Base-by-base conservation (phyloP, 2,329 filamentous ascomycete species). In the Scopulariopsis brevicaulis region DNA sequence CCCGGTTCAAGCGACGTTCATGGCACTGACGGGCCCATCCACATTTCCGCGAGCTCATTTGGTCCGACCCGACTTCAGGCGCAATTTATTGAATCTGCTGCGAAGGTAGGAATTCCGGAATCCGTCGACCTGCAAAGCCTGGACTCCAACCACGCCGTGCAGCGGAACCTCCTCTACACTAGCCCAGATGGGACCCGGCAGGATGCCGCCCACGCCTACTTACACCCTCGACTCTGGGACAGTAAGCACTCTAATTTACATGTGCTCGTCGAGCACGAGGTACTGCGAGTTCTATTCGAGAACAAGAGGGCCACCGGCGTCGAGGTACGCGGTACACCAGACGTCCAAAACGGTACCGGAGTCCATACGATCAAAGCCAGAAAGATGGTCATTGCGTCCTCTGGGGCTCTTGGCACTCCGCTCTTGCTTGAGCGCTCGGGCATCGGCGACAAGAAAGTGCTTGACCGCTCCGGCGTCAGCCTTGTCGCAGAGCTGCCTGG, bases 351-450 rank as follows among this genome's bases (percentile, higher is more conserved):
- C 6, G 48, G n/a, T 25, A 18, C 18, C 18, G 60, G 73, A 0
- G 66, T 72, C 59, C 69, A 67, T 24, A 64, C 62, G 11, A 65
- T 70, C 40, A 62, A 64, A 24, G 76, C 73, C 22, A 66, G 66
- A 0, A 67, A 67, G 20, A 76, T 80, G 62, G 74, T 80, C 35
- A 77, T 80, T 60, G 59, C 80, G 5, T 69, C 75, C 2, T 76
- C 72, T 35, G 77, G 78, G 28, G 65, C 74, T 12, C 74, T 75
- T 65, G 76, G 76, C 63, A 73, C 71, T 1, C 76, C 76, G 11
- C 70, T 76, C 57, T 66, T 78, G 56, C 70, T 78, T 18, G 74
- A 77, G 65, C 71, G 84, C 22, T 87, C 84, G 0, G 84, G 84
- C 8, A 64, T 87, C 1, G 83, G 82, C n/a, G 71, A 74, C 52